These are phyloP conservation scores for Fusarium sororula DNA, from an alignment of 2,329 filamentous ascomycete genomes.

Conservation along the genomic window DNA sequence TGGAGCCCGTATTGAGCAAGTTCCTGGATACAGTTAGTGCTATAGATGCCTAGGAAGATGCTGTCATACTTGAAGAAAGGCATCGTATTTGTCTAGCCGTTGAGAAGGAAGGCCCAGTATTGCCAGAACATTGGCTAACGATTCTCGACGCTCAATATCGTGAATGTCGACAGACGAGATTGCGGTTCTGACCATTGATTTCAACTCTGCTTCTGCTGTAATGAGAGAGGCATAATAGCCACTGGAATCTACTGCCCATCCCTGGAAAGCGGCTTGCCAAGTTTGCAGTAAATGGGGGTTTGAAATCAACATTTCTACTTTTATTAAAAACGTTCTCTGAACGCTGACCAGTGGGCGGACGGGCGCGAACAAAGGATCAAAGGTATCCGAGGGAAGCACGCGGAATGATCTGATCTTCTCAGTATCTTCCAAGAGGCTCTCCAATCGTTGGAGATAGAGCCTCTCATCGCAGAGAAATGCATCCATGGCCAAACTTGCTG, in stretches of 20 bases:
- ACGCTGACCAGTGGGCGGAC: accelerated
- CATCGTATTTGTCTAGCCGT: accelerated
- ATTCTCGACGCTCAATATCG: accelerated
- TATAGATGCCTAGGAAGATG: accelerated
- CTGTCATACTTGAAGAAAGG: accelerated
- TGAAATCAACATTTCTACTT: accelerated
- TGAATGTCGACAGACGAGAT: accelerated
- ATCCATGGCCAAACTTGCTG: neutral
- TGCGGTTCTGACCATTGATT: neutral
- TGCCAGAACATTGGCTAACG: neutral
- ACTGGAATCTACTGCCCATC: accelerated
- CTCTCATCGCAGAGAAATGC: neutral
- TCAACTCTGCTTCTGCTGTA: accelerated
- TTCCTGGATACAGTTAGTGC: neutral
- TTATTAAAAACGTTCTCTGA: accelerated
- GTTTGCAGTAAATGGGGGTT: accelerated
- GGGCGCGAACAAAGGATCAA: accelerated
- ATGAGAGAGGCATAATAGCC: neutral
- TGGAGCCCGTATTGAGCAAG: accelerated
- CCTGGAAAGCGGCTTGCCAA: neutral
- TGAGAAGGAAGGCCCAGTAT: accelerated
- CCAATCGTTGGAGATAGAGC: accelerated
- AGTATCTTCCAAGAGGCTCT: accelerated
- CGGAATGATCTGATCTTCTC: accelerated
- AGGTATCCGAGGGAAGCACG: accelerated